Base-by-base conservation (phyloP, 306 rosid species). In the Vachellia pachyceras region DNA sequence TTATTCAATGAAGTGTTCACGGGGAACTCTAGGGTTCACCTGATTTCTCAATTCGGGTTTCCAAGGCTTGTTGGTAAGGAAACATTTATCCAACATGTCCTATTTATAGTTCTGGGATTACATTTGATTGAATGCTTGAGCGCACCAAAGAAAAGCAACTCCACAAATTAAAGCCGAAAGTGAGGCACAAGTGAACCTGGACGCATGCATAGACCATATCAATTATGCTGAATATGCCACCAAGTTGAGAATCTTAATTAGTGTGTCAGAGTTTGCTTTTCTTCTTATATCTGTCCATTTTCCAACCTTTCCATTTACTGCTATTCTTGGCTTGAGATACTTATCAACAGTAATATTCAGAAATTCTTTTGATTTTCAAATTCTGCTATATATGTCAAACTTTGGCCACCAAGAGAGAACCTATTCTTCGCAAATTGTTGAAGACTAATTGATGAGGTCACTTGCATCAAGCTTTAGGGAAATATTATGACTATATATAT, bases 11-110 rank as follows among this genome's bases (percentile, higher is more conserved):
- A 49, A 49, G 55, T 49, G 55, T 49, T 49, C 18, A n/a, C 4
- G n/a, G 55, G 55, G 55, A 49, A 49, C 61, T 54, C 61, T 54
- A 54, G 61, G 61, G 61, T n/a, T 54, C 61, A 54, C 61, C 61
- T n/a, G 61, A 54, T 54, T n/a, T 54, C 9, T 18, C 5, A 12
- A 12, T 18, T 54, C 0, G 5, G 25, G 10, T 3, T 54, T 54
- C n/a, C 25, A 54, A 54, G 61, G n/a, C 61, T 7, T n/a, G 10
- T n/a, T n/a, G 10, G 29, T n/a, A 18, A 54, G 29, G 61, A 54
- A 55, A n/a, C 3, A n/a, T 7, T 7, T 12, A 18, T 29, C 61
- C 61, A 54, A 7, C 12, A 20, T n/a, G 33, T 55, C 33, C 10
- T 55, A 55, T 55, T 55, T 55, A 55, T 55, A 20, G 63, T 20